Percentiles rank a stretch among this genome's conserved stretches.
Evolutionary conservation across 148 eudicot genomes (phyloP).

Genomic region (Cornus florida): DNA sequence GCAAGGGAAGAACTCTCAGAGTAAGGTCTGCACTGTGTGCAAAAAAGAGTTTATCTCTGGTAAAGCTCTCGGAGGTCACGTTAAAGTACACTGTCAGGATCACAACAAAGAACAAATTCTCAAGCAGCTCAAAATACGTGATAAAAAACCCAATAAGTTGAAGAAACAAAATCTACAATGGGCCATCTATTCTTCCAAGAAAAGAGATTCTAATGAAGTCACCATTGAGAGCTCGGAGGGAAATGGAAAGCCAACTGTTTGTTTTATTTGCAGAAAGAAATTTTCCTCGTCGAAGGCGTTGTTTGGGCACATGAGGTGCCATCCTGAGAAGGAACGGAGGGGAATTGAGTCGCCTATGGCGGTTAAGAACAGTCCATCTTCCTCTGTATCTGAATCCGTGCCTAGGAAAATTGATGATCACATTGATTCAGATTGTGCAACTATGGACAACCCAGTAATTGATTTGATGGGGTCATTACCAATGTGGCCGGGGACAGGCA

Average conservation of each 20-base stretch:
- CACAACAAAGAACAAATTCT: background rate
- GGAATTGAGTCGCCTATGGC: slow-evolving; percentile 43
- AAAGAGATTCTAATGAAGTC: background rate
- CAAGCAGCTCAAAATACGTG: background rate
- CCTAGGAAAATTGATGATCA: background rate
- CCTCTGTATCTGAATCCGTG: slow-evolving; percentile 6
- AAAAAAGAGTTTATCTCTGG: slow-evolving; percentile 33
- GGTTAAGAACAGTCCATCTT: slow-evolving; percentile 13
- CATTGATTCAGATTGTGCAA: background rate
- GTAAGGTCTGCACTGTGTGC: slow-evolving; percentile 29
- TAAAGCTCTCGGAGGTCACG: slow-evolving; percentile 51
- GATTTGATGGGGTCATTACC: slow-evolving; percentile 9
- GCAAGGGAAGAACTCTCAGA: background rate
- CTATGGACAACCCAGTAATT: background rate
- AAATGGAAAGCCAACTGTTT: too few relatives aligned
- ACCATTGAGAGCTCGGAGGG: too few relatives aligned
- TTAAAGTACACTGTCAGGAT: slow-evolving; percentile 34
- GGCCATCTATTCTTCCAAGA: background rate
- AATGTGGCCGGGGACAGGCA: too few relatives aligned
- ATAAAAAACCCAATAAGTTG: background rate
- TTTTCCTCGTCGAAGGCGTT: too few relatives aligned
- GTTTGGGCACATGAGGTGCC: too few relatives aligned
- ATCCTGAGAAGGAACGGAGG: slow-evolving; percentile 31
- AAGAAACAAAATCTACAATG: too few relatives aligned
- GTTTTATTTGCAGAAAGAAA: too few relatives aligned